These are phyloP conservation scores for Anthoceros angustus DNA, from an alignment of 225 moss, liverwort and hornwort genomes.

Conservation along the genomic window DNA sequence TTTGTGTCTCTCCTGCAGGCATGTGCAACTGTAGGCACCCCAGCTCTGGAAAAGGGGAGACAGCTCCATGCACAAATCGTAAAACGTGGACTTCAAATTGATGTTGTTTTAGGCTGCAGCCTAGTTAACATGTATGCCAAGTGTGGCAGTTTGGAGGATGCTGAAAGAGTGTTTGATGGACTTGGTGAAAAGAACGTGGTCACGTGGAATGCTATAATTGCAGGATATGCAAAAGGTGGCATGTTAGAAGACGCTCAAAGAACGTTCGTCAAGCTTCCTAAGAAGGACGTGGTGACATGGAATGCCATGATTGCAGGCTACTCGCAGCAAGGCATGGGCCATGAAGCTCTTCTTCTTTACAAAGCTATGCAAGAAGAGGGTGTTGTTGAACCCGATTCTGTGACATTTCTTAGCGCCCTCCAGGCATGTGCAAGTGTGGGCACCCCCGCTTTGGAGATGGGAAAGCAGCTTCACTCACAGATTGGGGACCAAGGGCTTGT, in stretches of 20 bases:
- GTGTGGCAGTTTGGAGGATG: neutral
- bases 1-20: no score
- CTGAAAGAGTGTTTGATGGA: neutral
- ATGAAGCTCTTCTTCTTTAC: neutral
- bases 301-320: neutral
- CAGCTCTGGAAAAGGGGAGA: neutral
- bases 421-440: neutral
- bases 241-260: neutral
- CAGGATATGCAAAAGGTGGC: neutral
- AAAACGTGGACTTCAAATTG: neutral
- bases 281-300: neutral
- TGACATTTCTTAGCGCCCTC: neutral
- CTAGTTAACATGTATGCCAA: neutral
- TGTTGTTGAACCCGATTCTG: neutral
- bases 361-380: neutral
- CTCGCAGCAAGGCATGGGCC: neutral
- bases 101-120: neutral
- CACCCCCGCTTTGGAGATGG: neutral
- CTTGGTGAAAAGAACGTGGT: neutral
- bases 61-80: neutral
- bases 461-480: neutral
- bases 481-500: neutral
- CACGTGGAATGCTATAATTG: neutral
- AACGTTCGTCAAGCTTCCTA: no score
- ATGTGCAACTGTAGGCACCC: no score